Base-by-base conservation (phyloP, 352 stramenopile species). In the Phytophthora idaei region DNA sequence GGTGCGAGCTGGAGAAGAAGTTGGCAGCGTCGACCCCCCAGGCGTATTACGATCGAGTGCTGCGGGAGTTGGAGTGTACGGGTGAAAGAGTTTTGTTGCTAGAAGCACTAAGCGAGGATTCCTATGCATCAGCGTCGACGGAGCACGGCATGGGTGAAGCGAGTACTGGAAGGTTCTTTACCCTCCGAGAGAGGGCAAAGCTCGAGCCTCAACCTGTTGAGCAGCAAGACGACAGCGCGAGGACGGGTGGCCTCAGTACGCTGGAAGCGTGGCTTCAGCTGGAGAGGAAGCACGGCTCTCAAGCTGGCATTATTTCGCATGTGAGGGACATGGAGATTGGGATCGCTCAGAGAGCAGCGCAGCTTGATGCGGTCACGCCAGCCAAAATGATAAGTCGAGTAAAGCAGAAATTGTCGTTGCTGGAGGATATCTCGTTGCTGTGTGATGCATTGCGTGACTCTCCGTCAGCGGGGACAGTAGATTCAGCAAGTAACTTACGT, bases 121-220 rank as follows among this genome's bases (percentile, higher is more conserved):
- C 21, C 14, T 27, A 10, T 4, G 29, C 1, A 8, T 42, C 48
- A 5, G 32, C 2, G 21, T 21, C 21, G 11, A n/a, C 36, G 12
- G 60, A 53, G 51, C 60, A 56, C 21, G 39, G 10, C 8, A 66
- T 66, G 28, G 41, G 49, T 10, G 59, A 54, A 34, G 29, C 42
- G 11, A 67, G 51, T 31, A 61, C 50, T 3, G 36, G 48, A 8
- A 28, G 57, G 11, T 58, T 37, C 36, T 11, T 65, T 11, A 58
- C 47, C 7, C 57, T 65, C 28, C 39, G 32, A 29, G 53, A 61
- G 53, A 50, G 28, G 25, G 10, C 39, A 32, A 8, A 25, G n/a
- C 39, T 42, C 21, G 2, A 28, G 17, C 21, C 5, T 41, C 7
- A 10, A 5, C 27, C 8, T 39, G 25, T 50, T 41, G 37, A 41